A percentile compares a stretch with the other conserved stretches of the same genome.
These are phyloP conservation scores for Scleroderma bovista DNA, from an alignment of 768 basidiomycete genomes.

Conservation along the genomic window DNA sequence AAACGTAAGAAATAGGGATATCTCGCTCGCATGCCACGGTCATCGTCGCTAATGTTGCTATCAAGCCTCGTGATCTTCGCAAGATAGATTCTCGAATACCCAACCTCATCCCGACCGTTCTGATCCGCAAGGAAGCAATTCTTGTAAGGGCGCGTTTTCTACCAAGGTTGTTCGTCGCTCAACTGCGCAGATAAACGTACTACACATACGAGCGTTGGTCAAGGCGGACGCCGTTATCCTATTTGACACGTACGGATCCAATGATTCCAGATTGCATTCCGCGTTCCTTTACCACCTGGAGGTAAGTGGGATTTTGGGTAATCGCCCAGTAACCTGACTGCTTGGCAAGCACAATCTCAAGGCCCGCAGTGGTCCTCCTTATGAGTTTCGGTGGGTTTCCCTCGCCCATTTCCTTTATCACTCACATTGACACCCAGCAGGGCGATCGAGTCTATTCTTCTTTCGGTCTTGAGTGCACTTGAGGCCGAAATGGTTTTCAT, in stretches of 20 bases:
- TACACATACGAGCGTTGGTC: conserved; percentile 92
- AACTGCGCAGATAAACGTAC: conserved; percentile 68
- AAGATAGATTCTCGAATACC: conserved; percentile 95
- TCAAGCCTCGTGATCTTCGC: conserved; percentile 87
- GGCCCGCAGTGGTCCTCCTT: conserved; percentile 63
- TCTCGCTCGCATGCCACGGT: conserved; percentile 13
- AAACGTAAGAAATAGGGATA: conserved; percentile 57
- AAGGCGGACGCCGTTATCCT: conserved; percentile 89
- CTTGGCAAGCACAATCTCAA: conserved; percentile 73
- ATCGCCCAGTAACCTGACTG: conserved; percentile 7
- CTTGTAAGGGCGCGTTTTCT: conserved; percentile 48
- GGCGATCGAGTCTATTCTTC: conserved; percentile 87
- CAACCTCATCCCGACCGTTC: conserved; percentile 91
- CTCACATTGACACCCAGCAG: conserved; percentile 37
- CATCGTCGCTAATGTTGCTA: conserved; percentile 20
- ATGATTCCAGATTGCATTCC: conserved; percentile 80
- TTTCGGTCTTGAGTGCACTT: conserved; percentile 86
- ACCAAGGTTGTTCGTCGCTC: conserved; percentile 4
- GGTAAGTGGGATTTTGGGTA: conserved; percentile 35
- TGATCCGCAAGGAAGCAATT: conserved; percentile 82
- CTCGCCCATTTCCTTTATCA: conserved; percentile 11
- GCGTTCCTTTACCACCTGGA: conserved; percentile 86
- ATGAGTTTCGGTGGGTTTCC: conserved; percentile 72
- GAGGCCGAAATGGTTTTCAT: conserved; percentile 97
- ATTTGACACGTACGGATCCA: conserved; percentile 88